Evolutionary conservation across 2,329 filamentous ascomycete genomes (phyloP), one percentile per base, ranked within the genome.

Genomic region (Endothia cerciana): DNA sequence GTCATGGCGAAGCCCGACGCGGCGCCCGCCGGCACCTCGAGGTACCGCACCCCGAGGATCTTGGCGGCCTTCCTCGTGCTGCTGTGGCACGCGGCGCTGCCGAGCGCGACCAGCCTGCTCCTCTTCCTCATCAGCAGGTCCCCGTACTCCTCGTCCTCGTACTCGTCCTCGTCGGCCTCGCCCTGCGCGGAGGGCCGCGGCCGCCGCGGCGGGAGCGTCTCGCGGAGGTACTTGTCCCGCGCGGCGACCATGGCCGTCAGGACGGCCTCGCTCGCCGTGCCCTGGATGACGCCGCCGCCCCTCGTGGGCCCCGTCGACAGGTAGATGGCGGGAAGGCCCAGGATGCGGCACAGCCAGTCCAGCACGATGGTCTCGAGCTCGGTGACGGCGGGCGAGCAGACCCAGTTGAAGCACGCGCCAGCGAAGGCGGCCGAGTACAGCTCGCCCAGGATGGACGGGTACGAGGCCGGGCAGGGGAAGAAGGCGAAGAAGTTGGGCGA

Each of bases 401-500:
- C 89, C 94, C 94, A 98, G 79, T 98, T 98, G 83, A 98, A 98
- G 47, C 93, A 93, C 1, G 94, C 93, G 19, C 92, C 92, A 15
- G 89, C 95, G 79, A 97, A 94, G 7, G 93, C 91, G 5, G 92
- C 89, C 53, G 89, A 92, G 82, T 97, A 98, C 81, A 98, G 89
- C 79, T 98, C 94, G 25, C 93, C 94, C 13, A 98, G 85, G 77
- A 97, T 94, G 36, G 89, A 87, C 0, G 94, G 93, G 75, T 90
- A 97, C 43, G 90, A 92, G 62, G 89, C 89, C 30, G 87, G 89
- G 60, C 92, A 92, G 1, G 94, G 91, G 79, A 95, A 98, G 83
- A 96, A 98, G 55, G 94, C 94, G 87, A 97, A 92, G 83, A 97
- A 98, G 74, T 94, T 93, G 19, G 93, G 94, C 2, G 89, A 92